Evolutionary conservation across 495 filamentous ascomycete species (phyloP).

Genomic region (Talaromyces trachyspermus): DNA sequence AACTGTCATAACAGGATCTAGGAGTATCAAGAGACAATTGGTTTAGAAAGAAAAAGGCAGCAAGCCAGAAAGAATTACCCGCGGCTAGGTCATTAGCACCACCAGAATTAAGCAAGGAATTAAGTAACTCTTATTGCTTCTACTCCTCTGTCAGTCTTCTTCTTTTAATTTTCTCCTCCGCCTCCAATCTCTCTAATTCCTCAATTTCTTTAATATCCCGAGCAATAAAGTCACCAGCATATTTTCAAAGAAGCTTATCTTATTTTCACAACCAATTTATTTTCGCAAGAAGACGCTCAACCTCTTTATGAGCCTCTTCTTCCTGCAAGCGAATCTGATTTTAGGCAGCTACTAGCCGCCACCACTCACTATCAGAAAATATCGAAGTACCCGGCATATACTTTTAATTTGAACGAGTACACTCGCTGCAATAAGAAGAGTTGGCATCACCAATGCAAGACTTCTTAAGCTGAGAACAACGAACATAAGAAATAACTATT

Average conservation of each 20-base stretch:
- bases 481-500: background rate
- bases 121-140: too few relatives aligned
- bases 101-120: too few relatives aligned
- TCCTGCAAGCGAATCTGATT: background rate
- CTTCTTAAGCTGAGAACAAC: background rate
- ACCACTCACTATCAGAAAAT: background rate
- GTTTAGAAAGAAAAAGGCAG: too few relatives aligned
- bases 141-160: too few relatives aligned
- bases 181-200: too few relatives aligned
- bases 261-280: background rate
- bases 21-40: too few relatives aligned
- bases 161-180: too few relatives aligned
- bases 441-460: background rate
- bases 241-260: background rate
- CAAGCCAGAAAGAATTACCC: too few relatives aligned
- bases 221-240: too few relatives aligned
- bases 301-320: background rate
- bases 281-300: background rate
- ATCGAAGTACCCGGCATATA: background rate
- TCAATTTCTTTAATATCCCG: too few relatives aligned
- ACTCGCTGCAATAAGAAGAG: background rate
- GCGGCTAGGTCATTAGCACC: too few relatives aligned
- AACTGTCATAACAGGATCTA: too few relatives aligned
- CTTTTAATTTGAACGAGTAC: background rate
- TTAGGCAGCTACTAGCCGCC: background rate